phyloP scores from a whole-genome alignment of 176 grass and related monocot species.

The Oryza glaberrima region DNA sequence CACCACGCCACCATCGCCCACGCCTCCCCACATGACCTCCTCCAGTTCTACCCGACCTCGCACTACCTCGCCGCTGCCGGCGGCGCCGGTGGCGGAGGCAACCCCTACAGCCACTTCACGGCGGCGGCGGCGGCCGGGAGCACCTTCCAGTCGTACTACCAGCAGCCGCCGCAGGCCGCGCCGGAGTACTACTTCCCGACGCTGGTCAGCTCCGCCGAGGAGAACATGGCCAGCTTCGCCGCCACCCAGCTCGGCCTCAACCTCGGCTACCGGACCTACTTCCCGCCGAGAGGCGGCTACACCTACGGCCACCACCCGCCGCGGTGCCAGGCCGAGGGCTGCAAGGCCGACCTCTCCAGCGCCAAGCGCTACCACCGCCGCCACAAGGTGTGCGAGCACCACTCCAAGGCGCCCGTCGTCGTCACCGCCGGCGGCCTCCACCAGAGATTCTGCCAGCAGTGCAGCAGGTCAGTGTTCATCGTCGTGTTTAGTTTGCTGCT shows the following conservation, averaged over 20 bases:
- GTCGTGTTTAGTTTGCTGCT: too few species aligned
- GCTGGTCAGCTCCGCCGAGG: conserved; percentile 57
- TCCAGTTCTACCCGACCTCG: conserved; percentile 58
- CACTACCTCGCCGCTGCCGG: conserved; percentile 45
- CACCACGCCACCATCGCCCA: conserved; percentile 46
- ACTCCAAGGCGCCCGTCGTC: conserved; percentile 72
- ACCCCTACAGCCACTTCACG: conserved; percentile 25
- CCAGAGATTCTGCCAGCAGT: conserved; percentile 90
- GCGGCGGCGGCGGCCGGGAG: background rate
- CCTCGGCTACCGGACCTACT: conserved; percentile 67
- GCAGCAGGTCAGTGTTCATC: conserved; percentile 64
- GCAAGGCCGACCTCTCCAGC: conserved; percentile 72
- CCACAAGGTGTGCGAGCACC: conserved; percentile 86
- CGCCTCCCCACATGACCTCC: conserved; percentile 42
- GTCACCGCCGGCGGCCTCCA: conserved; percentile 64
- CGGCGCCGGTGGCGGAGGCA: background rate
- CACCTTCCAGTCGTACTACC: conserved; percentile 49
- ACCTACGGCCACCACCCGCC: conserved; percentile 68
- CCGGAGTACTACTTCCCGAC: conserved; percentile 63
- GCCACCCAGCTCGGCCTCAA: conserved; percentile 70
- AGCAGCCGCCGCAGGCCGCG: conserved; percentile 17
- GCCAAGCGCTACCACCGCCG: conserved; percentile 81
- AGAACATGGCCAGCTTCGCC: conserved; percentile 65
- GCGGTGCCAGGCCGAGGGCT: conserved; percentile 74
- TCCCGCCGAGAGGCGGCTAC: conserved; percentile 56